Conservation (phyloP, 345 rosid species). For the Erodium maritimum region DNA sequence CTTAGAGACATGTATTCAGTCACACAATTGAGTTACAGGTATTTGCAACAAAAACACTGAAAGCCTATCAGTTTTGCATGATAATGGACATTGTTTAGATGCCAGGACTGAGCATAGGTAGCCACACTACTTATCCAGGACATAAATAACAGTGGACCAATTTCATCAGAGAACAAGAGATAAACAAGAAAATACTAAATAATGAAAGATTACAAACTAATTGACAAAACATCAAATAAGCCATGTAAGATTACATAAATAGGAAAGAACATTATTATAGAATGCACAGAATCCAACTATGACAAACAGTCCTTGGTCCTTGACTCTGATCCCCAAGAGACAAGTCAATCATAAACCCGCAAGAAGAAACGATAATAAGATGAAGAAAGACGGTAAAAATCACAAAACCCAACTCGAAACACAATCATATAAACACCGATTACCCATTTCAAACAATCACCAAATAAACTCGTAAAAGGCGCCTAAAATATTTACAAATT, state of each 20-base stretch:
- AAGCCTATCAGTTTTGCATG: not conserved
- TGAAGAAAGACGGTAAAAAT: not conserved
- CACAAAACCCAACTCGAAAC: not conserved
- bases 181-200: not conserved
- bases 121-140: not conserved
- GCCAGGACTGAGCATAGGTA: not conserved
- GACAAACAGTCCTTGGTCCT: too few relatives aligned
- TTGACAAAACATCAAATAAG: not conserved
- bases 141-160: not conserved
- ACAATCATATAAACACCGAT: not conserved
- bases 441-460: not conserved
- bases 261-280: not conserved
- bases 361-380: not conserved
- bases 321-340: too few relatives aligned
- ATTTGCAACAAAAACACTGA: not conserved
- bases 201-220: too few relatives aligned
- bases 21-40: not conserved
- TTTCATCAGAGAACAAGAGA: not conserved
- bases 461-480: not conserved
- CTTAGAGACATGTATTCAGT: not conserved
- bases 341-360: not conserved
- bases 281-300: not conserved
- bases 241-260: not conserved
- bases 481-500: not conserved
- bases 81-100: not conserved